These are phyloP conservation scores for Aspergillus ustus DNA, from an alignment of 2,329 filamentous ascomycete species.

Conservation along the genomic window DNA sequence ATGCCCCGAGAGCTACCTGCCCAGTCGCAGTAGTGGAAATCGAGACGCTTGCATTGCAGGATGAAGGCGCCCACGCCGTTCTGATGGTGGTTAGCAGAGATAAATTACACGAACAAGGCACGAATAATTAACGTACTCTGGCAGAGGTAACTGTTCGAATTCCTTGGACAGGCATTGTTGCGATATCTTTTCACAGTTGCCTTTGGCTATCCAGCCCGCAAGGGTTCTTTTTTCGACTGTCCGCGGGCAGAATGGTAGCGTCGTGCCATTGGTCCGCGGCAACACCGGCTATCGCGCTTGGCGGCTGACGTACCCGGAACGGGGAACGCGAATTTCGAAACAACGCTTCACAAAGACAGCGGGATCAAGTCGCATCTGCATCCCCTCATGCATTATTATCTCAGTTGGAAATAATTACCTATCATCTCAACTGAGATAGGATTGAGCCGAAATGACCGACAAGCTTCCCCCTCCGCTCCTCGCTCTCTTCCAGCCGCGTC, in stretches of 20 bases:
- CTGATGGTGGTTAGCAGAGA: slow-evolving; percentile 51
- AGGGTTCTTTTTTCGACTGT: slow-evolving; percentile 28
- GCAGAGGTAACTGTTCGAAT: slow-evolving; percentile 60
- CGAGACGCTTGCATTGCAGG: slow-evolving; percentile 92
- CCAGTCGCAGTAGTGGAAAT: slow-evolving; percentile 98
- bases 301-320: slow-evolving; percentile 18
- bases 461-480: slow-evolving; percentile 91
- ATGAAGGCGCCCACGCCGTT: slow-evolving; percentile 98
- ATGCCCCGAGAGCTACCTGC: slow-evolving; percentile 91
- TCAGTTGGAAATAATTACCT: background rate
- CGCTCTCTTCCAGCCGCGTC: slow-evolving; percentile 92
- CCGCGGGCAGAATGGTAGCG: slow-evolving; percentile 21
- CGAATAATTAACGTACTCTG: slow-evolving; percentile 52
- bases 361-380: background rate
- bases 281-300: slow-evolving; percentile 31
- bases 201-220: background rate
- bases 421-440: slow-evolving; percentile 3
- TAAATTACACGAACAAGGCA: too few species aligned
- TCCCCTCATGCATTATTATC: slow-evolving; percentile 8
- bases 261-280: slow-evolving; percentile 32
- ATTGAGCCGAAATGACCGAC: slow-evolving; percentile 76
- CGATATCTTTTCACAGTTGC: slow-evolving; percentile 10
- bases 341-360: slow-evolving; percentile 1
- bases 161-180: slow-evolving; percentile 51
- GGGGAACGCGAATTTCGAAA: slow-evolving; percentile 29